Evolutionary conservation across 257 asterid genomes (phyloP), one percentile per base, ranked within the genome.

Genomic region (Jacaranda mimosifolia): DNA sequence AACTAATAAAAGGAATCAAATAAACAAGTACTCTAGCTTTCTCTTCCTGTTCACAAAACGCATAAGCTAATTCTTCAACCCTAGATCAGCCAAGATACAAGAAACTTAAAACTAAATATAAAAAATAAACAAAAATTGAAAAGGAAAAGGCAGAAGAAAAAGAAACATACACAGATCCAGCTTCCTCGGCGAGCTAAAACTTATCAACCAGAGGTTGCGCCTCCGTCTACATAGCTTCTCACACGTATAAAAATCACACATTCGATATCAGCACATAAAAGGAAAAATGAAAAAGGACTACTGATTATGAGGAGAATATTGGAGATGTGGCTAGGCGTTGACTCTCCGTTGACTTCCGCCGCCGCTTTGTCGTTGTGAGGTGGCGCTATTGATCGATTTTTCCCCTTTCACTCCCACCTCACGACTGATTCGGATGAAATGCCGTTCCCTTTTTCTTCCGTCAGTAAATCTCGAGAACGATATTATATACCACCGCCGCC

Each of bases 181-280:
- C 51, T 53, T 84, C 91, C 86, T 89, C 92, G 15, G 80, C 74
- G 65, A 96, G 98, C 86, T 88, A 80, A 83, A 96, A 90, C 85
- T 90, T 96, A 18, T 84, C 73, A 58, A 93, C 97, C 57, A 96
- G 83, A 19, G 99, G 98, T 66, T 79, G 73, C 69, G 98, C 99
- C 87, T 96, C 99, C 40, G 96, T 86, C 80, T 93, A 94, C 99
- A 96, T 93, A 87, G 97, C 99, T 96, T 26, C 49, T 65, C 62
- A 76, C 69, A 42, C 73, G 17, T 43, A 53, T 67, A 58, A 18
- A 42, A 38, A 45, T 11, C 42, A 45, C 17, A 52, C 45, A 48
- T 26, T 17, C 40, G 26, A 66, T 58, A 62, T 78, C 83, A 73
- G 72, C 32, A 75, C n/a, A 53, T 9, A 57, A 55, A 13, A 12